Base-by-base conservation (phyloP, 495 filamentous ascomycete genomes). In the Daldinia childiae region DNA sequence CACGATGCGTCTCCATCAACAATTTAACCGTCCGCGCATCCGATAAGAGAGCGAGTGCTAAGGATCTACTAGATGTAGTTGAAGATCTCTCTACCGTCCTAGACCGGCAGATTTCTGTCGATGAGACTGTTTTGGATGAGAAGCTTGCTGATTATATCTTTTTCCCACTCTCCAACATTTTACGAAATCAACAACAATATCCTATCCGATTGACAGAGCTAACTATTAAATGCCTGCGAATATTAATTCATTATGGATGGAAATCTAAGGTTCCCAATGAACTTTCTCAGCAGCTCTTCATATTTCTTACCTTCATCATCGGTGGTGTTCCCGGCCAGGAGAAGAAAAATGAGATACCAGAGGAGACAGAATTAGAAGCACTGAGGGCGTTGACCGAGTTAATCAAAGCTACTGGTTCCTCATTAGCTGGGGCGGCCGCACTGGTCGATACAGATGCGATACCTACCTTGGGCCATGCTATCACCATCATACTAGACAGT, bases 101-200 rank as follows among this genome's bases (percentile, higher is more conserved):
- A 26, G 78, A 84, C 5, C 76, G 81, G 36, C 82, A 91, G 71
- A 81, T 83, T 39, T 75, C 66, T 51, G 80, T 82, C 54, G 79
- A 84, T 70, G 81, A 86, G 36, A 79, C 82, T 17, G 81, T 84
- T 0, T 82, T 98, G 11, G 93, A 97, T 76, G 84, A 88, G 58
- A 93, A 93, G 78, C 81, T 98, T 27, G 95, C 94, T 7, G 93
- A 98, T 78, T 99, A 97, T 82, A 87, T 91, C 71, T 98, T 98
- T 84, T 95, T 97, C 72, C 95, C 95, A 0, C 81, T 99, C 0
- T 93, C 92, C 2, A 91, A 96, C 67, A 88, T 98, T 55, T 90
- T 99, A 70, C 90, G 92, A 62, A 85, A 89, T 57, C 90, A 90
- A 57, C 88, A 93, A 68, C 83, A 84, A 30, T 84, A 94, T 34